Evolutionary conservation across 2,329 filamentous ascomycete species (phyloP).

Genomic region (Penicillium janthinellum): DNA sequence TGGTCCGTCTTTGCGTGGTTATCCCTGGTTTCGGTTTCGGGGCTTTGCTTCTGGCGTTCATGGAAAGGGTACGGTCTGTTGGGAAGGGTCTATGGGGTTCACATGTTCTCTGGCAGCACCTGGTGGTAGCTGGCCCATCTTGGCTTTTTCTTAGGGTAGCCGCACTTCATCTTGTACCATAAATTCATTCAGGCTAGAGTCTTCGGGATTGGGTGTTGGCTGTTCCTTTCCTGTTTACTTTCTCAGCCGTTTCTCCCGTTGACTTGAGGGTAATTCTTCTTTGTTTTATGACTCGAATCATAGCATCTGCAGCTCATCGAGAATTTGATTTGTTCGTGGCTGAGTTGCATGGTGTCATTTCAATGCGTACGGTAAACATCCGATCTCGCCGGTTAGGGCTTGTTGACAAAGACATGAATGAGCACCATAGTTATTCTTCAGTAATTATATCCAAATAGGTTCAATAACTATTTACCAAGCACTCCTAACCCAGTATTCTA

Average conservation of each 20-base stretch:
- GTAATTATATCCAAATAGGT: background rate
- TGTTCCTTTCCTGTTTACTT: background rate
- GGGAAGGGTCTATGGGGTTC: background rate
- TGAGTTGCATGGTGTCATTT: background rate
- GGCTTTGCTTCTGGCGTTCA: constrained; percentile 9
- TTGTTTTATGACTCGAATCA: background rate
- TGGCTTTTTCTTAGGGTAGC: background rate
- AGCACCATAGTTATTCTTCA: background rate
- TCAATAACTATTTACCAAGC: background rate
- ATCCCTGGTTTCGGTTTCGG: constrained; percentile 8
- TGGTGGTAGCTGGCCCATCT: background rate
- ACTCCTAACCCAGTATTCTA: background rate
- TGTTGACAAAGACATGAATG: background rate
- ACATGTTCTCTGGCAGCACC: background rate
- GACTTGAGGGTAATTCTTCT: background rate
- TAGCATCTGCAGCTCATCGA: background rate
- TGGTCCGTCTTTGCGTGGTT: background rate
- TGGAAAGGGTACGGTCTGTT: constrained; percentile 2
- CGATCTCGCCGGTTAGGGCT: background rate
- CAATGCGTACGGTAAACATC: background rate
- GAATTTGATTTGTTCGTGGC: background rate
- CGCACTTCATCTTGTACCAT: constrained; percentile 3
- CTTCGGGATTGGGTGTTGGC: background rate
- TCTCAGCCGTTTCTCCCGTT: background rate
- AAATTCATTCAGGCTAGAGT: background rate